phyloP scores from a whole-genome alignment of 1,284 basidiomycete species.

The Ceratobasidium theobromae region DNA sequence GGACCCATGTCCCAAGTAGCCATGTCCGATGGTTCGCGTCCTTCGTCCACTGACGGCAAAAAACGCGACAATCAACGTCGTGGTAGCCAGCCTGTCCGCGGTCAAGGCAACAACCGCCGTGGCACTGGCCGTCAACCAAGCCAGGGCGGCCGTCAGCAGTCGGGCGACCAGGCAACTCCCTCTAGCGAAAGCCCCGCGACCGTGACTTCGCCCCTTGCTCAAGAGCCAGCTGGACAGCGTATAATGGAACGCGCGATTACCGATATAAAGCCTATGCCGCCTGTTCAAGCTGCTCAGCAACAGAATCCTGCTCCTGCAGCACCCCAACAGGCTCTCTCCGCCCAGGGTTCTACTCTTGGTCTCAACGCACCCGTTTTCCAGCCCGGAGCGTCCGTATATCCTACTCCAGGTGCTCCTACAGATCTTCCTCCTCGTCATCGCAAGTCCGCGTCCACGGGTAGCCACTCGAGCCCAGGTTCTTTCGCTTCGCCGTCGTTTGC shows the following conservation, averaged over 20 bases:
- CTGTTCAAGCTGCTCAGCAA: constrained; percentile 43
- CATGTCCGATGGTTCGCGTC: constrained; percentile 33
- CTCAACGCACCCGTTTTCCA: constrained; percentile 72
- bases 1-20: constrained; percentile 30
- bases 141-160: constrained; percentile 32
- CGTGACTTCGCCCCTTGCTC: constrained; percentile 42
- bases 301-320: constrained; percentile 43
- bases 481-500: constrained; percentile 48
- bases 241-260: constrained; percentile 79
- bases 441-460: constrained; percentile 73
- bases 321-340: constrained; percentile 47
- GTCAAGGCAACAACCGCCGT: constrained; percentile 29
- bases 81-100: constrained; percentile 28
- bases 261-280: constrained; percentile 75
- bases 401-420: constrained; percentile 47
- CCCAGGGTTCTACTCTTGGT: constrained; percentile 51
- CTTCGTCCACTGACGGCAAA: constrained; percentile 36
- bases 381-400: constrained; percentile 61
- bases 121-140: constrained; percentile 15
- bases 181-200: constrained; percentile 30
- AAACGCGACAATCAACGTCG: constrained; percentile 29
- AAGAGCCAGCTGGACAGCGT: constrained; percentile 63
- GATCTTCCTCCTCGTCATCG: constrained; percentile 58
- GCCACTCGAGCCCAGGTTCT: constrained; percentile 39
- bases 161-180: constrained; percentile 29